Conservation (phyloP, 2,329 filamentous ascomycete genomes). For the Coniochaeta sp. region DNA sequence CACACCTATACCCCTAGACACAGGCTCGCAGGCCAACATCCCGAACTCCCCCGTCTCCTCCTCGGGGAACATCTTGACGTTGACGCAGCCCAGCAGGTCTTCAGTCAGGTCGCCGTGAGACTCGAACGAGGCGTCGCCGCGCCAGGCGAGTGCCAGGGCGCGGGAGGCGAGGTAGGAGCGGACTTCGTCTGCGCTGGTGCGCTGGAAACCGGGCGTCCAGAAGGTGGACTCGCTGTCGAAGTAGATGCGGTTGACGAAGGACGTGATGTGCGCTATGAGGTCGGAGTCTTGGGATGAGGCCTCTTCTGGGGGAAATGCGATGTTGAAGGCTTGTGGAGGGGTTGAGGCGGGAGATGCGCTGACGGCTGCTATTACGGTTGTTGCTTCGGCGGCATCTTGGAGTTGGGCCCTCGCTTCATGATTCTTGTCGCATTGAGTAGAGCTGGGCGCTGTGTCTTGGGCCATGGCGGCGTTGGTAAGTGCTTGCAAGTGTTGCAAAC, state of each 20-base stretch:
- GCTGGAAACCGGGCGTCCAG: conserved; percentile 9
- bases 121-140: not conserved
- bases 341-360: not conserved
- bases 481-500: too few relatives aligned
- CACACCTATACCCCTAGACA: conserved; percentile 17
- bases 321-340: not conserved
- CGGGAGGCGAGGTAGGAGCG: conserved; percentile 12
- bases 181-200: conserved; percentile 15
- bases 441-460: not conserved
- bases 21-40: conserved; percentile 17
- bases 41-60: conserved; percentile 17
- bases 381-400: not conserved
- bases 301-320: conserved; percentile 2
- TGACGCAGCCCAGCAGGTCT: conserved; percentile 17
- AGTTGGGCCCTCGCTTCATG: not conserved
- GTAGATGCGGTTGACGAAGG: conserved; percentile 11
- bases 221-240: conserved; percentile 6
- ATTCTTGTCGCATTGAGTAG: not conserved
- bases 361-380: not conserved
- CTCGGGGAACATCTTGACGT: conserved; percentile 10
- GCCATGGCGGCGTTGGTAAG: too few relatives aligned
- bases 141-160: conserved; percentile 17
- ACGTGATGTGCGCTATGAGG: not conserved
- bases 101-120: not conserved
- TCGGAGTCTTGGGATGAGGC: conserved; percentile 1